These are phyloP conservation scores for Suillus lakei DNA, from an alignment of 768 basidiomycete genomes.

Conservation along the genomic window DNA sequence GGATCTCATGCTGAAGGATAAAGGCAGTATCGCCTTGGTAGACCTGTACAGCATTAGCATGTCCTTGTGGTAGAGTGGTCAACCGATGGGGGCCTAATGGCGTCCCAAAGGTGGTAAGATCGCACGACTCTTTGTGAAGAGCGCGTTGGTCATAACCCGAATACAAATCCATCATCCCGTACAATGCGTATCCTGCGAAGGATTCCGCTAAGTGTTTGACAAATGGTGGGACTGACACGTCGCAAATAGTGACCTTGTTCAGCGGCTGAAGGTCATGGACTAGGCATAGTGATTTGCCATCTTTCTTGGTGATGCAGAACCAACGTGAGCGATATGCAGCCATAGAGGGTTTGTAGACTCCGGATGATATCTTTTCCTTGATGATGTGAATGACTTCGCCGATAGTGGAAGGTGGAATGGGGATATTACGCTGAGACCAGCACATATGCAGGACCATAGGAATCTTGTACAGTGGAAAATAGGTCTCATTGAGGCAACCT, in stretches of 20 bases:
- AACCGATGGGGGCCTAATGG: constrained; percentile 39
- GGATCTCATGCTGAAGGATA: constrained; percentile 46
- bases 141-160: constrained; percentile 41
- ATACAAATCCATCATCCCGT: constrained; percentile 40
- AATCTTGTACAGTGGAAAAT: no score
- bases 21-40: constrained; percentile 45
- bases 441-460: no score
- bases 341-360: constrained; percentile 44
- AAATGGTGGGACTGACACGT: constrained; percentile 23
- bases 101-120: constrained; percentile 47
- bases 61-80: constrained; percentile 44
- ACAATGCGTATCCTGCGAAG: constrained; percentile 37
- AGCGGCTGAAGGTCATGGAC: constrained; percentile 45
- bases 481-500: no score
- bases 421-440: no score
- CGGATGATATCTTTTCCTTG: no score
- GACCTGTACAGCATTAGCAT: constrained; percentile 44
- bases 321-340: neutral
- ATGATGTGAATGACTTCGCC: no score
- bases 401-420: rapidly evolving
- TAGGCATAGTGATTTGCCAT: constrained; percentile 37
- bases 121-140: constrained; percentile 32
- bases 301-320: constrained; percentile 35
- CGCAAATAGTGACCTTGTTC: constrained; percentile 40
- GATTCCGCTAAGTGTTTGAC: constrained; percentile 32